Percentiles rank a stretch among this genome's conserved stretches.
Evolutionary conservation across 2,329 filamentous ascomycete species (phyloP).

Genomic region (Ceratocystis ficicola): DNA sequence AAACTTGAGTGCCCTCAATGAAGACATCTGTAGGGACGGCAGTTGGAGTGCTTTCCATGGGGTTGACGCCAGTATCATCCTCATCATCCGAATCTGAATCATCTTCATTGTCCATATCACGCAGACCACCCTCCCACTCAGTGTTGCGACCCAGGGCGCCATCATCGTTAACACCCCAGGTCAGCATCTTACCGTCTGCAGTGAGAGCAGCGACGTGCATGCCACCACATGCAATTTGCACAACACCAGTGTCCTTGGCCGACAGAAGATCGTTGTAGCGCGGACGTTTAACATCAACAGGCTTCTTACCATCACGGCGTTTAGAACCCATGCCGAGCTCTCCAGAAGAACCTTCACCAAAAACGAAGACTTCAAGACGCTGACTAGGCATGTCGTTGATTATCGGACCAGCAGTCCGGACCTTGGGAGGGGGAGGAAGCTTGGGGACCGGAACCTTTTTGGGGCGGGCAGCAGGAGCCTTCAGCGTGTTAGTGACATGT

Average conservation of each 20-base stretch:
- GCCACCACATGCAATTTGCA: constrained; percentile 64
- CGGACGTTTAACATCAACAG: constrained; percentile 68
- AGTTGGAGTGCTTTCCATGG: constrained; percentile 56
- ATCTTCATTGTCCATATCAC: constrained; percentile 44
- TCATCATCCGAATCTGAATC: constrained; percentile 47
- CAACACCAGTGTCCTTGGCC: constrained; percentile 55
- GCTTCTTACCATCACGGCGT: constrained; percentile 47
- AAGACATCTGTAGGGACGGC: constrained; percentile 48
- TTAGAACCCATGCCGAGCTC: constrained; percentile 69
- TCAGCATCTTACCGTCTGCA: constrained; percentile 67
- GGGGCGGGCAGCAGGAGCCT: constrained; percentile 24
- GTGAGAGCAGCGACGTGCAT: constrained; percentile 73
- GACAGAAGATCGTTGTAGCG: constrained; percentile 59
- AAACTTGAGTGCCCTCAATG: constrained; percentile 47
- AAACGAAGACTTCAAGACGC: constrained; percentile 62
- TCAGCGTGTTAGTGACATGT: not conserved
- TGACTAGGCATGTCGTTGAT: constrained; percentile 55
- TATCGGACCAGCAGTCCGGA: constrained; percentile 46
- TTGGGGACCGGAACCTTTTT: constrained; percentile 33
- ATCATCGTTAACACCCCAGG: constrained; percentile 82
- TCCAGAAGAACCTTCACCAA: constrained; percentile 67
- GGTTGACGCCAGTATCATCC: constrained; percentile 55
- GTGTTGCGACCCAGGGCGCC: constrained; percentile 68
- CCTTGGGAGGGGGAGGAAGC: constrained; percentile 11
- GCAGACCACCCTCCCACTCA: constrained; percentile 50